Evolutionary conservation across 2,329 filamentous ascomycete genomes (phyloP).

Genomic region (Hymenoscyphus albidus): DNA sequence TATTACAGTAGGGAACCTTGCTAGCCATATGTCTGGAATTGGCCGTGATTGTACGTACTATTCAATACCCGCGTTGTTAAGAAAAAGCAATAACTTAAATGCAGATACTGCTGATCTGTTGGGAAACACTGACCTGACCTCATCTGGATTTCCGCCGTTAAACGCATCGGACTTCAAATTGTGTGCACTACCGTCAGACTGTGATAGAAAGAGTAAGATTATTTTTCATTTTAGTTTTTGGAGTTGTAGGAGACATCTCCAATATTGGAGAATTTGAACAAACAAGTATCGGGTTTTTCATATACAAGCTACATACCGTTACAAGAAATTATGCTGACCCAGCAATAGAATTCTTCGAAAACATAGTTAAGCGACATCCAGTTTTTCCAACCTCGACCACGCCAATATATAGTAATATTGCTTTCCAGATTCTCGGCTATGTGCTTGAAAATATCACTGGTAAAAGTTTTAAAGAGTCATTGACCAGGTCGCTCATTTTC

Average conservation of each 20-base stretch:
- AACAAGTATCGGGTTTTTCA: neutral
- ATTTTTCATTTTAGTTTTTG: neutral
- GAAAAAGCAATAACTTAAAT: neutral
- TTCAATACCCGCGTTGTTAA: neutral
- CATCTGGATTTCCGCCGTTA: conserved; percentile 33
- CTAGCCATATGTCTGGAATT: conserved; percentile 23
- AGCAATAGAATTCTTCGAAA: neutral
- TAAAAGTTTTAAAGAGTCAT: conserved; percentile 29
- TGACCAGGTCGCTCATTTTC: conserved; percentile 34
- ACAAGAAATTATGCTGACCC: neutral
- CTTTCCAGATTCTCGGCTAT: conserved; percentile 38
- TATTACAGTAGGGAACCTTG: conserved; percentile 21
- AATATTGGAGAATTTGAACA: neutral
- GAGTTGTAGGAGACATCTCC: neutral
- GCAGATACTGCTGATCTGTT: conserved; percentile 14
- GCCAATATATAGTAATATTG: conserved; percentile 39
- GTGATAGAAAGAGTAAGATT: conserved; percentile 20
- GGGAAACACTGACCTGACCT: conserved; percentile 19
- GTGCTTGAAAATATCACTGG: conserved; percentile 41
- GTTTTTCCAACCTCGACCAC: conserved; percentile 35
- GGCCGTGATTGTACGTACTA: conserved; percentile 16
- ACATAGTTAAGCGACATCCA: conserved; percentile 25
- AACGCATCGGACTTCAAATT: conserved; percentile 23
- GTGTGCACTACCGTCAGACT: conserved; percentile 30
- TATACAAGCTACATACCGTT: neutral